Base-by-base conservation (phyloP, 495 filamentous ascomycete genomes). In the Aspergillus bridgeri region DNA sequence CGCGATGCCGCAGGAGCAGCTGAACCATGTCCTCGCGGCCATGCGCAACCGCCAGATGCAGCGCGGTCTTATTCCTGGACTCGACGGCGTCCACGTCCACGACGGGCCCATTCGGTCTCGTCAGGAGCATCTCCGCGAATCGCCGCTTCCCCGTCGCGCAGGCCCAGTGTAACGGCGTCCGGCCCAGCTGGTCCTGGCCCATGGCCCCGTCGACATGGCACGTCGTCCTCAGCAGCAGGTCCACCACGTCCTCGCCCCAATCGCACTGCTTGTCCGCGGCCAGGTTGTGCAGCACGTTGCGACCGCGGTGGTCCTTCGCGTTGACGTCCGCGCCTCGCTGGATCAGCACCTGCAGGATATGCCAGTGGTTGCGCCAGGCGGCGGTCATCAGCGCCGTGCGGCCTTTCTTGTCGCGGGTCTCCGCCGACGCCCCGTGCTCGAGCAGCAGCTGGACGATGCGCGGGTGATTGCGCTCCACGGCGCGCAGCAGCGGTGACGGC, bases 91-190 rank as follows among this genome's bases (percentile, higher is more conserved):
- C 68, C 23, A 87, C 70, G 51, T 76, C 60, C 5, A 79, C 84
- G 25, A 64, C 67, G 3, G 73, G 73, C 6, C 69, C 69, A 50
- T 69, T 66, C 2, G 71, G 63, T 23, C 79, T 54, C 17, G 67
- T 78, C 6, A 89, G 71, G 44, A 88, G 70, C 63, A 80, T 60
- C 60, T 80, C 75, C n/a, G 77, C 81, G 19, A 88, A 66, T 21
- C 71, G 69, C 43, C 73, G 63, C 63, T 86, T 86, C 9, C 83
- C 81, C 44, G 83, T 84, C 19, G 80, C 83, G 54, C 82, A 82
- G 23, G 85, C 84, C 85, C 84, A 87, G 60, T 86, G 78, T 51
- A 88, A 60, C 24, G 85, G 80, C 27, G 81, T 84, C 22, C 85
- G 67, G 15, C 81, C 81, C 18, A 84, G 66, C 58, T 76, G 73